phyloP scores from a whole-genome alignment of 805 yeast genomes.

The Yamadazyma tumulicola region DNA sequence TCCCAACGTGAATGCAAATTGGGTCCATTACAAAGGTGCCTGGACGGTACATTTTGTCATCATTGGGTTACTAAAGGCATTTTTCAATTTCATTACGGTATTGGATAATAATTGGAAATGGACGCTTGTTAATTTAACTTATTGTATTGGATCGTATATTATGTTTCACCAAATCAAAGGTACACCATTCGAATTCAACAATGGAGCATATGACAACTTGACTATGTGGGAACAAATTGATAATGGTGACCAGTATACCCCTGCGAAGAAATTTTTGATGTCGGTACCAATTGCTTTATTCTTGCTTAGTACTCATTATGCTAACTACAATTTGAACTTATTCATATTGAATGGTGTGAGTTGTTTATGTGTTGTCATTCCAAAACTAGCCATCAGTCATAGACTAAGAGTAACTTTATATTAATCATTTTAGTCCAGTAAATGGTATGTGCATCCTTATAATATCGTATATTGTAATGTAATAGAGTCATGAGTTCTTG shows the following conservation, averaged over 20 bases:
- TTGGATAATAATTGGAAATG: constrained; percentile 81
- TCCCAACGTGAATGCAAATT: constrained; percentile 88
- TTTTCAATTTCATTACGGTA: constrained; percentile 79
- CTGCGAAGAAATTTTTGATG: constrained; percentile 87
- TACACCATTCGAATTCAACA: constrained; percentile 94
- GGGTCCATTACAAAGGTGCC: constrained; percentile 96
- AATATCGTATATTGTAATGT: no score
- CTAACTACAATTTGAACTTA: constrained; percentile 75
- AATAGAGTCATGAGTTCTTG: no score
- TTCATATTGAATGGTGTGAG: constrained; percentile 78
- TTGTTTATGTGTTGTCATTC: constrained; percentile 83
- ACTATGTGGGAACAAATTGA: constrained; percentile 99
- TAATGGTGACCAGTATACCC: constrained; percentile 95
- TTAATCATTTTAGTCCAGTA: no score
- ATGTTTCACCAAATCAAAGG: constrained; percentile 98
- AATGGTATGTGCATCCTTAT: no score
- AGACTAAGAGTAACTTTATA: constrained; percentile 64
- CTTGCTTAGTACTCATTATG: constrained; percentile 83
- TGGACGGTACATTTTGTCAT: constrained; percentile 92
- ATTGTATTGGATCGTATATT: constrained; percentile 85
- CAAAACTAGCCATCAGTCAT: constrained; percentile 83
- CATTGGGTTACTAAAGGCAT: constrained; percentile 66
- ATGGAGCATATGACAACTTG: constrained; percentile 91
- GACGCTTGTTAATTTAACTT: constrained; percentile 90
- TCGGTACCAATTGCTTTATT: constrained; percentile 91